Evolutionary conservation across 2,329 filamentous ascomycete species (phyloP).

Genomic region (Xylaria sp.): DNA sequence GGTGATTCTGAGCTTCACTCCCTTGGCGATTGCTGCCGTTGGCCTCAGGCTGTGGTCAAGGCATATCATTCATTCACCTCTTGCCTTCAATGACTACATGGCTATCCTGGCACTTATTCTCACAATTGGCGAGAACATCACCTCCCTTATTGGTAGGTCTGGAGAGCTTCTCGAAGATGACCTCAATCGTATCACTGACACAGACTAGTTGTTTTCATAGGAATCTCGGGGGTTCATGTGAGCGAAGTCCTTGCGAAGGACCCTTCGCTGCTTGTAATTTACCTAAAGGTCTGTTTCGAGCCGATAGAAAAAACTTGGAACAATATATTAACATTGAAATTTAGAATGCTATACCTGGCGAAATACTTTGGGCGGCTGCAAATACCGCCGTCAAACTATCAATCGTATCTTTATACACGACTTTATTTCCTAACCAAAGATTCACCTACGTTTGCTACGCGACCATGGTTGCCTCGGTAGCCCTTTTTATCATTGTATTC

Average conservation of each 20-base stretch:
- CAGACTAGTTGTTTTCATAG: not conserved
- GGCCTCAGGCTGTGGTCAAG: conserved; percentile 35
- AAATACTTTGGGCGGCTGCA: conserved; percentile 29
- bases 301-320: not conserved
- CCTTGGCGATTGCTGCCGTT: conserved; percentile 20
- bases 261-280: not conserved
- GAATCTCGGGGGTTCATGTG: not conserved
- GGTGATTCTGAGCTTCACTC: conserved; percentile 10
- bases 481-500: conserved; percentile 26
- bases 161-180: not conserved
- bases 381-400: conserved; percentile 36
- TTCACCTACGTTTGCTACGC: conserved; percentile 24
- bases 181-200: conserved; percentile 11
- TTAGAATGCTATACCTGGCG: not conserved
- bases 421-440: conserved; percentile 25
- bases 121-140: not conserved
- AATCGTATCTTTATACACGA: conserved; percentile 36
- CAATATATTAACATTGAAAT: not conserved
- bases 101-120: conserved; percentile 22
- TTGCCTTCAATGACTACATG: conserved; percentile 38
- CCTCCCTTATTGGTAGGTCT: not conserved
- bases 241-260: not conserved
- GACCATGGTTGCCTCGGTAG: conserved; percentile 15
- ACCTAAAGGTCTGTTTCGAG: not conserved
- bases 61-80: not conserved